Percentiles rank a stretch among this genome's conserved stretches.
Conservation (phyloP, 495 filamentous ascomycete species). For the Apodospora peruviana region DNA sequence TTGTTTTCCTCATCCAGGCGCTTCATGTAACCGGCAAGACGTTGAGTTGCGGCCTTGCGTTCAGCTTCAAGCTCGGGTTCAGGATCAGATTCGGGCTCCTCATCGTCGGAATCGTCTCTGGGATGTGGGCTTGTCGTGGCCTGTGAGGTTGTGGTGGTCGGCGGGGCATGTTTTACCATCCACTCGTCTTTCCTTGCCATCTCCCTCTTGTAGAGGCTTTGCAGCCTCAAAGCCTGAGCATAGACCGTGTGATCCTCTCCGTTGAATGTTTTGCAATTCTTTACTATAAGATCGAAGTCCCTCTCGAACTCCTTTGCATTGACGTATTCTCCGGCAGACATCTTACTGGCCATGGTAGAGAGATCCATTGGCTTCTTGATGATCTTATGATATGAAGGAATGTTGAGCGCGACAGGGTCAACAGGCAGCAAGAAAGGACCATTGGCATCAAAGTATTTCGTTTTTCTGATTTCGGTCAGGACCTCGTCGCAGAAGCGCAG, state of each 20-base stretch:
- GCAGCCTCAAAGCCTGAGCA: slow-evolving; percentile 59
- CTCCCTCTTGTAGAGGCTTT: slow-evolving; percentile 66
- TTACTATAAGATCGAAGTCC: slow-evolving; percentile 77
- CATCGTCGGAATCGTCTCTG: slow-evolving; percentile 59
- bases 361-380: slow-evolving; percentile 98
- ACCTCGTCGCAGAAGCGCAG: slow-evolving; percentile 84
- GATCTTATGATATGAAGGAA: slow-evolving; percentile 85
- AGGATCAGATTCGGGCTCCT: slow-evolving; percentile 33
- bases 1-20: slow-evolving; percentile 51
- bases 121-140: slow-evolving; percentile 23
- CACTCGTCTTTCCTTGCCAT: slow-evolving; percentile 71
- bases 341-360: slow-evolving; percentile 66
- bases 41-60: slow-evolving; percentile 10
- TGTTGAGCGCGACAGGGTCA: slow-evolving; percentile 90
- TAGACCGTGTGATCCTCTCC: slow-evolving; percentile 69
- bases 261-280: slow-evolving; percentile 91
- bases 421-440: slow-evolving; percentile 74
- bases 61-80: slow-evolving; percentile 27
- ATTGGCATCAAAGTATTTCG: slow-evolving; percentile 59
- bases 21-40: slow-evolving; percentile 17
- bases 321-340: slow-evolving; percentile 75
- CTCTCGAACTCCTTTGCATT: slow-evolving; percentile 78
- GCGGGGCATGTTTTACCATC: slow-evolving; percentile 66
- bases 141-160: slow-evolving; percentile 28
- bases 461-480: slow-evolving; percentile 69